Conservation (phyloP, 371 early-diverging fungal genomes). For the Lichtheimia hyalospora region DNA sequence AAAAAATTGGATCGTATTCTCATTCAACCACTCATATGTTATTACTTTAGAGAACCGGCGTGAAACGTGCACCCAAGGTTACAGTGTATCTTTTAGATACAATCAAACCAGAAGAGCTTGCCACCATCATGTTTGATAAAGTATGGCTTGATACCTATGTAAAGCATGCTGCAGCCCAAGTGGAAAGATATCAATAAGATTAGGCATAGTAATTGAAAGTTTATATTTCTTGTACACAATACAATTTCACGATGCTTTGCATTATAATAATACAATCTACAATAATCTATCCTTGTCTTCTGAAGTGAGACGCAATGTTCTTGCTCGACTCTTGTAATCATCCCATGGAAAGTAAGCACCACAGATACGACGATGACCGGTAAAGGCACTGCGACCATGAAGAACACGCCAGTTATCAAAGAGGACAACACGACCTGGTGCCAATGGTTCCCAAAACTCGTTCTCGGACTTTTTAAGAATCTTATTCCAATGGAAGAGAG, state of each 20-base stretch:
- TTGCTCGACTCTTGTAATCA: conserved; percentile 69
- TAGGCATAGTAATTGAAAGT: too few species aligned
- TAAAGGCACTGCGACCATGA: conserved; percentile 82
- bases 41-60: too few species aligned
- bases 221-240: too few species aligned
- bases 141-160: too few species aligned
- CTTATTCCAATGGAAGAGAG: conserved; percentile 72
- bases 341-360: conserved; percentile 85
- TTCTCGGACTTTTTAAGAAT: conserved; percentile 58
- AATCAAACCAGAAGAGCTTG: too few species aligned
- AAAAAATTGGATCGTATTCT: too few species aligned
- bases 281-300: conserved; percentile 44
- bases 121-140: too few species aligned
- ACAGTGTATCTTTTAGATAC: too few species aligned
- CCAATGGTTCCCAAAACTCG: conserved; percentile 69
- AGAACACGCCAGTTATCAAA: conserved; percentile 90
- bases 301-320: conserved; percentile 31
- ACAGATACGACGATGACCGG: conserved; percentile 74
- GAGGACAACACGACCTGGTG: conserved; percentile 74
- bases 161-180: too few species aligned
- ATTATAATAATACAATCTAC: conserved; percentile 11
- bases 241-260: background rate
- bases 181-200: too few species aligned
- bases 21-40: too few species aligned
- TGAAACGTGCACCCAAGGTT: too few species aligned